Percentiles rank a stretch among this genome's conserved stretches.
Evolutionary conservation across 306 rosid species (phyloP).

Genomic region (Rubus idaeus): DNA sequence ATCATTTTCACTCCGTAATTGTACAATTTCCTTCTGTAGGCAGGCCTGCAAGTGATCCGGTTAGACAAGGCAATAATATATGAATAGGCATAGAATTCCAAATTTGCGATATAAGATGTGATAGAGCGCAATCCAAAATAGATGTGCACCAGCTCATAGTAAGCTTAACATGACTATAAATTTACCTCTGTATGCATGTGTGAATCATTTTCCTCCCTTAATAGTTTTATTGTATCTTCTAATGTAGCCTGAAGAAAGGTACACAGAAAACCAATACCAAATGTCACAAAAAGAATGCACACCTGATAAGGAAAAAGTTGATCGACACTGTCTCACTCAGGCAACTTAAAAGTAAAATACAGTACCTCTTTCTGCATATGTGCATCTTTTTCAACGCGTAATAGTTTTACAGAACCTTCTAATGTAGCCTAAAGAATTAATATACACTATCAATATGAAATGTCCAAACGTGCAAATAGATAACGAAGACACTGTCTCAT

Average conservation of each 20-base stretch:
- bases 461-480: background rate
- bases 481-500: background rate
- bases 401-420: slow-evolving; percentile 40
- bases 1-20: slow-evolving; percentile 49
- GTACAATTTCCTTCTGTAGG: slow-evolving; percentile 53
- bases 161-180: slow-evolving; percentile 8
- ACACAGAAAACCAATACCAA: slow-evolving; percentile 16
- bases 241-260: slow-evolving; percentile 45
- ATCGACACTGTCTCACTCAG: slow-evolving; percentile 6
- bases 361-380: slow-evolving; percentile 51
- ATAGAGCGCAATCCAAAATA: slow-evolving; percentile 10
- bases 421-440: slow-evolving; percentile 40
- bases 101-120: slow-evolving; percentile 7
- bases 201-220: slow-evolving; percentile 48
- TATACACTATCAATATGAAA: slow-evolving; percentile 2
- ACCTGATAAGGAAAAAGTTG: background rate
- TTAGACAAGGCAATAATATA: slow-evolving; percentile 21
- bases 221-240: slow-evolving; percentile 50
- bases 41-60: slow-evolving; percentile 44
- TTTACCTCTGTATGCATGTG: slow-evolving; percentile 45
- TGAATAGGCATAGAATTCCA: slow-evolving; percentile 16
- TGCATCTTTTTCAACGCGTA: slow-evolving; percentile 41
- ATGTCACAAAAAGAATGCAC: slow-evolving; percentile 15
- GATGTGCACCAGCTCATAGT: background rate
- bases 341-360: slow-evolving; percentile 12